Conservation (phyloP, 179 eudicot species). For the Silene coronaria region DNA sequence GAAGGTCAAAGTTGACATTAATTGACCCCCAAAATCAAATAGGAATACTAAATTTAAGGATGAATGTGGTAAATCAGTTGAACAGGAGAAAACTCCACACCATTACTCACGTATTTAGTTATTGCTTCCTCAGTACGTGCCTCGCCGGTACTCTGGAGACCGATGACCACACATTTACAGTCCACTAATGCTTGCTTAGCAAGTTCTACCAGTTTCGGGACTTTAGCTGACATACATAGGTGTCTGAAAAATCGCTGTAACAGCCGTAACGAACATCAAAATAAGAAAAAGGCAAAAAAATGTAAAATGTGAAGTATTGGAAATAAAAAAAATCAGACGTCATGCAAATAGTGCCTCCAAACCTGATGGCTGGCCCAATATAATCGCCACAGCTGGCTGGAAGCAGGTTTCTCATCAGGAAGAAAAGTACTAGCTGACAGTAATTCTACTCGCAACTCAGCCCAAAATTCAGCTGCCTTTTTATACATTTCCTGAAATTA, state of each 20-base stretch:
- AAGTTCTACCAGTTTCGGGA: conserved; percentile 76
- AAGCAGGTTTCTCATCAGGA: conserved; percentile 58
- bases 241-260: conserved; percentile 93
- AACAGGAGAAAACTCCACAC: conserved; percentile 12
- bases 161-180: conserved; percentile 79
- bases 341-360: conserved; percentile 7
- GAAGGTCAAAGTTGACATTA: background rate
- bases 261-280: conserved; percentile 26
- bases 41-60: background rate
- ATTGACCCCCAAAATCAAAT: background rate
- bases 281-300: conserved; percentile 15
- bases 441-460: conserved; percentile 87
- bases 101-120: conserved; percentile 68
- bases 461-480: conserved; percentile 98
- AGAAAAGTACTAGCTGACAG: conserved; percentile 62
- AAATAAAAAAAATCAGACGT: conserved; percentile 5
- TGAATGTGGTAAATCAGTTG: background rate
- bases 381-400: conserved; percentile 91
- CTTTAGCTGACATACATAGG: conserved; percentile 98
- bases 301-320: background rate
- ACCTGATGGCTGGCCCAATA: conserved; percentile 99
- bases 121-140: conserved; percentile 98
- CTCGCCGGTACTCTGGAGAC: conserved; percentile 99
- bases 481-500: conserved; percentile 65
- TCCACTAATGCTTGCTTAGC: conserved; percentile 69